phyloP scores from a whole-genome alignment of 1,139 yeast genomes.

The Sugiyamaella novakii region DNA sequence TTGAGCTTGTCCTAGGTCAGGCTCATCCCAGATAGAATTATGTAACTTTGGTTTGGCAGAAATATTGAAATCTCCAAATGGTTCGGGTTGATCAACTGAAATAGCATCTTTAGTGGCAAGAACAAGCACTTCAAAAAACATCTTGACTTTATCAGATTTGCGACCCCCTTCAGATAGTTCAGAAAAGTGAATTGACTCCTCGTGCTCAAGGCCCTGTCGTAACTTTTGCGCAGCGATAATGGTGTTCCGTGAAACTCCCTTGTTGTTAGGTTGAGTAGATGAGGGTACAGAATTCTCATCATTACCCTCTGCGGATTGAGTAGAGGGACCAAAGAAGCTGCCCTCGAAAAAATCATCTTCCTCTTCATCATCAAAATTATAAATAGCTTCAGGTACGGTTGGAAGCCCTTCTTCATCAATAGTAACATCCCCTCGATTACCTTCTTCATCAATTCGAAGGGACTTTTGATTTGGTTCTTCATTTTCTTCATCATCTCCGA shows the following conservation, averaged over 20 bases:
- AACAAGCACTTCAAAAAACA: conserved; percentile 81
- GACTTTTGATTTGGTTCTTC: conserved; percentile 12
- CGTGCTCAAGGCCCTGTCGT: conserved; percentile 42
- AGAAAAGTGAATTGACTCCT: conserved; percentile 25
- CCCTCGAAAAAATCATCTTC: conserved; percentile 13
- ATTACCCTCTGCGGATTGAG: background rate
- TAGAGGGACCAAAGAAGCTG: conserved; percentile 13
- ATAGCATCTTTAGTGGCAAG: conserved; percentile 79
- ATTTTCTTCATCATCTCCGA: conserved; percentile 19
- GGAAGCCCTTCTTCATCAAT: conserved; percentile 2
- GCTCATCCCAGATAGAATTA: conserved; percentile 15
- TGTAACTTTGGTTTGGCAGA: conserved; percentile 44
- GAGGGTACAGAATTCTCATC: background rate
- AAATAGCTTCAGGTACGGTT: background rate
- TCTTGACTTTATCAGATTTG: conserved; percentile 44
- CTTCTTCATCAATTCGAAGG: conserved; percentile 13
- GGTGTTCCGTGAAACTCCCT: conserved; percentile 51
- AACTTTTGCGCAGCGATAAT: conserved; percentile 58
- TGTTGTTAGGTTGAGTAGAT: conserved; percentile 16
- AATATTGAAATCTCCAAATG: conserved; percentile 64
- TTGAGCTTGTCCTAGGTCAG: no score
- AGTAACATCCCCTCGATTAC: conserved; percentile 7
- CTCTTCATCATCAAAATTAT: conserved; percentile 16
- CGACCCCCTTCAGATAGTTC: conserved; percentile 25
- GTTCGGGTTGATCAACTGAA: conserved; percentile 57